phyloP scores from a whole-genome alignment of 345 rosid species.

The Rhodomyrtus tomentosa region DNA sequence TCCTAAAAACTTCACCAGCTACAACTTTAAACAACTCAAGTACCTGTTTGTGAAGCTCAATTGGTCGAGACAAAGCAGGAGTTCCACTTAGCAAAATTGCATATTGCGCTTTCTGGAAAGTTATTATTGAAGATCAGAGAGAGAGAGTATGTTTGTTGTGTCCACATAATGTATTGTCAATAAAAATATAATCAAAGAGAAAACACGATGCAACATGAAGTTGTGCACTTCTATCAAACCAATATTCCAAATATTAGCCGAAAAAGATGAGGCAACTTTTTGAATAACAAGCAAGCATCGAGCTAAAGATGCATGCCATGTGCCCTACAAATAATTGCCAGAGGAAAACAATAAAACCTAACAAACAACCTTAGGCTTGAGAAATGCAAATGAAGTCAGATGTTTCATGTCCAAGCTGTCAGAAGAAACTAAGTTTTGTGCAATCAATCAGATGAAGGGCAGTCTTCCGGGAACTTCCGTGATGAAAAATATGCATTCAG shows the following conservation, averaged over 20 bases:
- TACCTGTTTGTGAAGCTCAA: constrained; percentile 95
- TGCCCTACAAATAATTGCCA: not conserved
- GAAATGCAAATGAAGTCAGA: not conserved
- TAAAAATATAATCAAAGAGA: not conserved
- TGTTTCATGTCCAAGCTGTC: not conserved
- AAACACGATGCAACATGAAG: not conserved
- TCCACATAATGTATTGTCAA: not conserved
- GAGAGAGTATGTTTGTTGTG: not conserved
- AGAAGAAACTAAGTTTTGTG: not conserved
- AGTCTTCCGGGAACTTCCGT: not conserved
- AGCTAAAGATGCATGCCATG: not conserved
- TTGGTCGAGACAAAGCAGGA: constrained; percentile 95
- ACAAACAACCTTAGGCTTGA: not conserved
- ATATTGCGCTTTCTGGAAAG: constrained; percentile 75
- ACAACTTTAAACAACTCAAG: not conserved
- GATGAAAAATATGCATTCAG: not conserved
- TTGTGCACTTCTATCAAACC: not conserved
- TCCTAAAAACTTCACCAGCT: not conserved
- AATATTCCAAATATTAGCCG: not conserved
- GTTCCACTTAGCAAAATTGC: constrained; percentile 88
- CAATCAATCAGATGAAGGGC: not conserved
- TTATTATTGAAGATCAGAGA: not conserved
- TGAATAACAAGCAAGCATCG: not conserved
- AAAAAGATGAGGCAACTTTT: not conserved
- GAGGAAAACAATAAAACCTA: not conserved